Conservation (phyloP, 139 green algal species). For the Tetradesmus obliquus region DNA sequence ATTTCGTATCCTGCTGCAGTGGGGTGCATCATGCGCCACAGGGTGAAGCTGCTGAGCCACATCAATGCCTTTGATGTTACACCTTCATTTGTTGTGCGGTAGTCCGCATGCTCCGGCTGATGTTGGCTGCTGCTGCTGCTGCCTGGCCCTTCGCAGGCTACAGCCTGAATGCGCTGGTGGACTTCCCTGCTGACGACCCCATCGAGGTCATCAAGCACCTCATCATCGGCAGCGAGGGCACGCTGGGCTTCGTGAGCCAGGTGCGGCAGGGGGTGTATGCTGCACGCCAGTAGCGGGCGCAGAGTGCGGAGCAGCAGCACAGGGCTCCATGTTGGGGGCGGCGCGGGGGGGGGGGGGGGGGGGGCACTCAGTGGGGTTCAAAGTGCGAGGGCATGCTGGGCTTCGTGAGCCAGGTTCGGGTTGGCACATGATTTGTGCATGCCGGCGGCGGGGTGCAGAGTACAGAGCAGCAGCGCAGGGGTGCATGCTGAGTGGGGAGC, state of each 20-base stretch:
- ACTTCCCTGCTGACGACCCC: conserved; percentile 90
- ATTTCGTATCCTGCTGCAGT: not conserved
- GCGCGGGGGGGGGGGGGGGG: too few relatives aligned
- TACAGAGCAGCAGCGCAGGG: not conserved
- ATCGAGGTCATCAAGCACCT: conserved; percentile 98
- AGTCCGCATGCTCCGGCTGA: not conserved
- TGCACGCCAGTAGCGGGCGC: not conserved
- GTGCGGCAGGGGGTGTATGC: conserved; percentile 64
- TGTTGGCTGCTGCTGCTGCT: not conserved
- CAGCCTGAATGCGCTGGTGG: conserved; percentile 94
- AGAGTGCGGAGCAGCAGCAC: not conserved
- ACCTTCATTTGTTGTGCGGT: not conserved
- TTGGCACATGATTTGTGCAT: conserved; percentile 59
- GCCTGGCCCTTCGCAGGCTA: conserved; percentile 66
- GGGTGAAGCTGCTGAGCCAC: not conserved
- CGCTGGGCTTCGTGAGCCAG: conserved; percentile 91
- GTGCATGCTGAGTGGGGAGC: too few relatives aligned
- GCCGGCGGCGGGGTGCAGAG: too few relatives aligned
- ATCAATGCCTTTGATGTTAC: not conserved
- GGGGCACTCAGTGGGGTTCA: too few relatives aligned
- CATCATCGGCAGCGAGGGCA: conserved; percentile 96
- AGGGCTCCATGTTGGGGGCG: too few relatives aligned
- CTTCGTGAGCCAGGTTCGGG: conserved; percentile 83
- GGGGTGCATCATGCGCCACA: not conserved
- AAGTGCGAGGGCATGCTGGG: conserved; percentile 95